Evolutionary conservation across 1,139 yeast species (phyloP), one percentile per base, ranked within the genome.

Genomic region (Eremothecium cymbalariae): DNA sequence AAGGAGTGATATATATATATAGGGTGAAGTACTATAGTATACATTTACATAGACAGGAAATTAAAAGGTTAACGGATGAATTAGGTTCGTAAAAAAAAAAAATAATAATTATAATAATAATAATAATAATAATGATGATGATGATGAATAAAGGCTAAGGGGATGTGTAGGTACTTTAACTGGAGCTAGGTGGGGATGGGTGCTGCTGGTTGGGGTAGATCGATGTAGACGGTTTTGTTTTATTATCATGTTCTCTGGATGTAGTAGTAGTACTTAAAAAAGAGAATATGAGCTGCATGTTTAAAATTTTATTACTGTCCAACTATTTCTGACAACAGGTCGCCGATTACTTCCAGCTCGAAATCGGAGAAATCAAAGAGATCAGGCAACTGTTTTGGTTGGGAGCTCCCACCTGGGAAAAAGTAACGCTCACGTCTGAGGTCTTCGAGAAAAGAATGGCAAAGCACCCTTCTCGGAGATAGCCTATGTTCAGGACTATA

Each of bases 401-500:
- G 55, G 6, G 61, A 43, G 24, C 58, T 56, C 9, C 64, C 66
- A 53, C 82, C 63, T 28, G 84, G 82, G 51, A 67, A 70, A 59
- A 79, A 79, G 34, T 71, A 70, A 28, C 64, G 62, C 34, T 65
- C 69, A 22, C 62, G 61, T 59, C 78, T 77, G 46, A 80, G 65
- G 47, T 79, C 84, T 48, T 77, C 72, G 55, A 80, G 81, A 53
- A 79, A 81, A 18, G 74, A 73, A 60, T 80, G 88, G 2, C 80
- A 74, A 63, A 81, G 62, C 6, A 81, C 78, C 40, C 73, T 63
- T 51, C 75, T 67, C 36, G 90, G 85, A 37, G 74, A 68, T 33
- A 77, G 68, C 60, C 93, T 70, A 32, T 63, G 58, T 36, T 72
- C 77, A 18, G 93, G 93, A 47, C 77, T 84, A 55, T 81, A 81